These are phyloP conservation scores for Solanum dulcamara DNA, from an alignment of 257 asterid genomes.

Conservation along the genomic window DNA sequence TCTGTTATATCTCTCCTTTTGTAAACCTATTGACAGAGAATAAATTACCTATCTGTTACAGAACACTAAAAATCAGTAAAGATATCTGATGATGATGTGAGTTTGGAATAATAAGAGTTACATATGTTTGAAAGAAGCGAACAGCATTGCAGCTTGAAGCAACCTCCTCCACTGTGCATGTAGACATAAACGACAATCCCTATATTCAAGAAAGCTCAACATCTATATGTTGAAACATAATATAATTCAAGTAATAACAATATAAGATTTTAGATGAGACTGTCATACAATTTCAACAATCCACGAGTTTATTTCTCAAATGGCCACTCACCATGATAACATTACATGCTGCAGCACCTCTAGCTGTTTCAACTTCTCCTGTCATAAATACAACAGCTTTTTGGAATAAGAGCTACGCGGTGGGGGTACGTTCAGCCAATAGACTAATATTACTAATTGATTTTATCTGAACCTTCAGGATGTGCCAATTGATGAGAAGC, in stretches of 20 bases:
- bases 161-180: conserved; percentile 52
- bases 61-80: background rate
- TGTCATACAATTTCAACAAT: background rate
- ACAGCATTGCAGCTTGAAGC: conserved; percentile 54
- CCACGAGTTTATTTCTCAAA: background rate
- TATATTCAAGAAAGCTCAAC: background rate
- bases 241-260: background rate
- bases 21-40: conserved; percentile 22
- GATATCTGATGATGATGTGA: background rate
- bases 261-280: background rate
- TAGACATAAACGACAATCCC: conserved; percentile 45
- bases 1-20: conserved; percentile 44
- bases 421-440: background rate
- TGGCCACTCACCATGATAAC: conserved; percentile 30
- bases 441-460: background rate
- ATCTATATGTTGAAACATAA: background rate
- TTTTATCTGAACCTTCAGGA: conserved; percentile 28
- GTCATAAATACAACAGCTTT: background rate
- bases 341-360: conserved; percentile 44
- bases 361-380: conserved; percentile 67
- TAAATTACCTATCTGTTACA: background rate
- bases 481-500: conserved; percentile 41
- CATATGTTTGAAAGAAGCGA: conserved; percentile 60
- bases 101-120: background rate
- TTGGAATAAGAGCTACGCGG: background rate